Percentiles rank a stretch among this genome's conserved stretches.
phyloP scores from a whole-genome alignment of 306 rosid species.

The Vicia villosa region DNA sequence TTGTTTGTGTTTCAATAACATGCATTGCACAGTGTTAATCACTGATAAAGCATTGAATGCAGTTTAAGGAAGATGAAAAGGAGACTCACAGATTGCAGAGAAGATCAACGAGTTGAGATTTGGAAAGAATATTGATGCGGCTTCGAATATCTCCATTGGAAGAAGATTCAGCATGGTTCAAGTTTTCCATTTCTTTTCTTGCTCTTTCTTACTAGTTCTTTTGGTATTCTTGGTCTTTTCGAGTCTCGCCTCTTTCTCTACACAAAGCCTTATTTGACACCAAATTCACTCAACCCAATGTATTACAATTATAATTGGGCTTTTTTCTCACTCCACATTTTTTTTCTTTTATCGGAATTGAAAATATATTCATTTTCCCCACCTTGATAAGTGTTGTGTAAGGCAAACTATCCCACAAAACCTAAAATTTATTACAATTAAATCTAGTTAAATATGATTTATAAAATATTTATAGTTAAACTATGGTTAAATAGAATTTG shows the following conservation, averaged over 20 bases:
- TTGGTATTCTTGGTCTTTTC: too few relatives aligned
- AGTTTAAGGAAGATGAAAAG: too few relatives aligned
- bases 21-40: conserved; percentile 70
- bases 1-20: conserved; percentile 42
- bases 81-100: conserved; percentile 66
- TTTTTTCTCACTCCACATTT: not conserved
- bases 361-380: too few relatives aligned
- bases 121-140: conserved; percentile 69
- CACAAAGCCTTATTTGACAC: not conserved
- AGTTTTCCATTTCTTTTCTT: not conserved
- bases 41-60: not conserved
- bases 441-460: too few relatives aligned
- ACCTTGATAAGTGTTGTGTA: too few relatives aligned
- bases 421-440: too few relatives aligned
- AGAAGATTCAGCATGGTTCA: too few relatives aligned
- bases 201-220: not conserved
- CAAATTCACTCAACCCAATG: not conserved
- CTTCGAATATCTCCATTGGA: conserved; percentile 50
- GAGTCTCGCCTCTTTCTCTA: not conserved
- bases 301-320: not conserved
- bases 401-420: too few relatives aligned
- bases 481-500: too few relatives aligned
- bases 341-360: too few relatives aligned
- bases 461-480: too few relatives aligned
- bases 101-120: conserved; percentile 75